These are phyloP conservation scores for Lablab purpureus DNA, from an alignment of 306 rosid genomes.

Conservation along the genomic window DNA sequence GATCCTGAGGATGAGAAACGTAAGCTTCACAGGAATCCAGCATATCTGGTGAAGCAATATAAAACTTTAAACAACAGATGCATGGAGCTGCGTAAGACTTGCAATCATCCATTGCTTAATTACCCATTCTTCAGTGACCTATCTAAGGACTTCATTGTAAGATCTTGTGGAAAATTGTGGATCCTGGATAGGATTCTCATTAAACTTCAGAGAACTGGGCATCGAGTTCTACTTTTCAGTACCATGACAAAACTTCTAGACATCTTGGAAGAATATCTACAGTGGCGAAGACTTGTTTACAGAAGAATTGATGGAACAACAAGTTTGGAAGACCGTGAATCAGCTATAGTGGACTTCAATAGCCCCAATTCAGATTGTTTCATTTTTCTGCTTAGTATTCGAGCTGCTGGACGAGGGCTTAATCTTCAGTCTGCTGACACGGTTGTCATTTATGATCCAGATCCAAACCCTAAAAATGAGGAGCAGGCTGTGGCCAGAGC, in stretches of 20 bases:
- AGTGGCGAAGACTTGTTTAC: constrained; percentile 90
- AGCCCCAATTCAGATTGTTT: constrained; percentile 83
- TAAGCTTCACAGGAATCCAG: constrained; percentile 78
- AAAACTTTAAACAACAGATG: constrained; percentile 93
- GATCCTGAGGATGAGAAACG: constrained; percentile 96
- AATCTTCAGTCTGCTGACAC: constrained; percentile 99
- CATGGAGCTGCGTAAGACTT: constrained; percentile 97
- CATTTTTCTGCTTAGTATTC: constrained; percentile 97
- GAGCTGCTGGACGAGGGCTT: constrained; percentile 99
- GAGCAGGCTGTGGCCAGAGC: constrained; percentile 99
- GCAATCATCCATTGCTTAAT: constrained; percentile 97
- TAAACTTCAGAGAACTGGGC: constrained; percentile 94
- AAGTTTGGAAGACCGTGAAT: constrained; percentile 98
- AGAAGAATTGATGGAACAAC: constrained; percentile 99
- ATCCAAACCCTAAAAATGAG: constrained; percentile 98
- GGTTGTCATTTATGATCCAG: constrained; percentile 96
- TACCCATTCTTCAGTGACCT: constrained; percentile 88
- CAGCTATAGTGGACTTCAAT: constrained; percentile 94
- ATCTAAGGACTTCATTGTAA: constrained; percentile 87
- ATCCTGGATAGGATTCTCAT: constrained; percentile 93
- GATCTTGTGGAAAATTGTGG: constrained; percentile 98
- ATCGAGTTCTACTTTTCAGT: constrained; percentile 94
- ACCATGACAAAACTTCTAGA: constrained; percentile 99
- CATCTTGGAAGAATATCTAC: constrained; percentile 95
- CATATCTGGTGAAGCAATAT: constrained; percentile 83